Conservation (phyloP, 176 grass and related monocot genomes). For the Phoenix dactylifera region DNA sequence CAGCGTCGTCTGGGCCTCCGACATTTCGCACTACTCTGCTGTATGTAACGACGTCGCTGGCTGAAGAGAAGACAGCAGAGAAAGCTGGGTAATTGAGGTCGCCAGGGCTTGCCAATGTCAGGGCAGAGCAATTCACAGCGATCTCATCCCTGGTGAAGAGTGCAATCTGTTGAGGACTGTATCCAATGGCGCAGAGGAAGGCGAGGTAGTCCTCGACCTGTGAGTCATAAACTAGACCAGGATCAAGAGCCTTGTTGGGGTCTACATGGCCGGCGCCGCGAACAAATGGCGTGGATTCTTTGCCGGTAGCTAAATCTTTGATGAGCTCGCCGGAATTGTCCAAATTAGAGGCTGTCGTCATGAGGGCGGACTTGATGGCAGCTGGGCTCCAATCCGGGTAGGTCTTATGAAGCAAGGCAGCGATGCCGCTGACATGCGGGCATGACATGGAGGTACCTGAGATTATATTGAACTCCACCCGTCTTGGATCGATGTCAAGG, state of each 20-base stretch:
- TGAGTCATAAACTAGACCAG: conserved; percentile 74
- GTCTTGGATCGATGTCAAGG: conserved; percentile 52
- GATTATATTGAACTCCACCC: conserved; percentile 86
- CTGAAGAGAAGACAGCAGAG: conserved; percentile 52
- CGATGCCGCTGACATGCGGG: conserved; percentile 80
- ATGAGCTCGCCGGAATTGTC: conserved; percentile 52
- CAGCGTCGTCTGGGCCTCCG: conserved; percentile 26
- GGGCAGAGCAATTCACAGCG: conserved; percentile 42
- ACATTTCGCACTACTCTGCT: conserved; percentile 65
- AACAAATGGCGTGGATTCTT: conserved; percentile 58
- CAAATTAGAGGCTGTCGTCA: conserved; percentile 79
- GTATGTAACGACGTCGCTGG: conserved; percentile 46
- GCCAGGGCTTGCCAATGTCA: conserved; percentile 31
- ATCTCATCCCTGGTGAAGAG: conserved; percentile 46
- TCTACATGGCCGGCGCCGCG: conserved; percentile 80
- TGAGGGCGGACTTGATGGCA: conserved; percentile 68
- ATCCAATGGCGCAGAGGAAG: conserved; percentile 76
- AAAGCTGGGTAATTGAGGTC: conserved; percentile 92
- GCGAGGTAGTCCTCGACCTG: conserved; percentile 45
- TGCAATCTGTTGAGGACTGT: conserved; percentile 38
- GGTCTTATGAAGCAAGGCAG: conserved; percentile 49
- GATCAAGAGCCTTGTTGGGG: conserved; percentile 58
- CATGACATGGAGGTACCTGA: conserved; percentile 88
- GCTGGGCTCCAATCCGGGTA: conserved; percentile 68
- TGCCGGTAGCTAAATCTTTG: conserved; percentile 61